These are phyloP conservation scores for Plasmodium adleri DNA, from an alignment of 169 alveolate genomes.

Conservation along the genomic window DNA sequence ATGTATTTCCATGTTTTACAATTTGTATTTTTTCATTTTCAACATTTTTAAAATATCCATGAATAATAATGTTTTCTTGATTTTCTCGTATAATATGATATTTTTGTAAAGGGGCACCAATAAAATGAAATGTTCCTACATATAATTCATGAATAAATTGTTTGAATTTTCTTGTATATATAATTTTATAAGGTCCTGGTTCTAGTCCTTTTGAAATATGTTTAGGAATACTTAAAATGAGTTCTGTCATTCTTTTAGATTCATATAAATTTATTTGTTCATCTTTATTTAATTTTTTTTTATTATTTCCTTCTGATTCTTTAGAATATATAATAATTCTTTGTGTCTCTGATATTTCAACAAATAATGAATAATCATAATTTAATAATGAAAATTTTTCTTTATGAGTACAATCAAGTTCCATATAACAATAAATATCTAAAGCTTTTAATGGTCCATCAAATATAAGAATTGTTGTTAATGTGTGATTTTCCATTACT, in stretches of 20 bases:
- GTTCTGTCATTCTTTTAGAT: constrained; percentile 29
- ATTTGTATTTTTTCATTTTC: constrained; percentile 22
- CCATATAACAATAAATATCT: constrained; percentile 40
- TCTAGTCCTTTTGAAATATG: neutral
- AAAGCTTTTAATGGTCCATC: constrained; percentile 58
- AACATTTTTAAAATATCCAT: constrained; percentile 61
- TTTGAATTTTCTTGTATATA: constrained; percentile 27
- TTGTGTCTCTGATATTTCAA: constrained; percentile 36
- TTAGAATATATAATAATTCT: constrained; percentile 25
- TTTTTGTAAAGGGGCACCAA: constrained; percentile 30
- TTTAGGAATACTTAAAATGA: constrained; percentile 10
- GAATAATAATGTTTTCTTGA: constrained; percentile 25
- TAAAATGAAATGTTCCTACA: constrained; percentile 50
- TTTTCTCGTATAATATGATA: constrained; percentile 7
- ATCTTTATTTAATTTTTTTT: neutral
- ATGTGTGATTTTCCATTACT: constrained; percentile 17
- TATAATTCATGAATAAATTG: constrained; percentile 19
- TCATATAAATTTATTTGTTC: neutral
- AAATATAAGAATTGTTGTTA: constrained; percentile 39
- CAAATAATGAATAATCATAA: constrained; percentile 42
- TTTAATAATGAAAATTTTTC: constrained; percentile 38
- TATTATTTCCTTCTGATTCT: constrained; percentile 14
- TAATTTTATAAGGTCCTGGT: constrained; percentile 71
- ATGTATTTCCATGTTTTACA: constrained; percentile 21
- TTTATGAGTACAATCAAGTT: constrained; percentile 25